phyloP scores from a whole-genome alignment of 2,329 filamentous ascomycete genomes.

The Fusarium nematophilum region DNA sequence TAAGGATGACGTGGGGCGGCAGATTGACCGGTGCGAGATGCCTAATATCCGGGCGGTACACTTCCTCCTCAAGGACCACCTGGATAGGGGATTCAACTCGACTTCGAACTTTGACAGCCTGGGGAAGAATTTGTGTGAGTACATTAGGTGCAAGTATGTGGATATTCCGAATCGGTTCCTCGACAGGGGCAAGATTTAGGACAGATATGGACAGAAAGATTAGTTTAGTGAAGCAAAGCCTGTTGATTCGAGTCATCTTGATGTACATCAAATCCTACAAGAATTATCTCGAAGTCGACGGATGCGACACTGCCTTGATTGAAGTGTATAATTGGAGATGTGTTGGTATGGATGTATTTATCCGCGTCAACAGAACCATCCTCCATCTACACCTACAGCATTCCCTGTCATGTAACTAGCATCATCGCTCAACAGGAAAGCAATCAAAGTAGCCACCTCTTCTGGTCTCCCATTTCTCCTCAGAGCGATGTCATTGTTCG shows the following conservation, averaged over 20 bases:
- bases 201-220: too few species aligned
- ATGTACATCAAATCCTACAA: too few species aligned
- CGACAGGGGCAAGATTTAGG: constrained; percentile 49
- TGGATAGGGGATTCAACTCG: constrained; percentile 53
- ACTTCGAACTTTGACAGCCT: constrained; percentile 51
- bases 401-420: constrained; percentile 43
- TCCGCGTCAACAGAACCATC: constrained; percentile 46
- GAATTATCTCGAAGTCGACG: too few species aligned
- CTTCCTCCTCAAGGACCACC: constrained; percentile 58
- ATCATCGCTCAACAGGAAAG: constrained; percentile 45
- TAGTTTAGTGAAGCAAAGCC: too few species aligned
- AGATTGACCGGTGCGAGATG: constrained; percentile 58
- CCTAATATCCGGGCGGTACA: constrained; percentile 49
- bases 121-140: constrained; percentile 58
- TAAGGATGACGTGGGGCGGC: constrained; percentile 48
- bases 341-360: too few species aligned
- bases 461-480: constrained; percentile 39
- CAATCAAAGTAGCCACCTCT: constrained; percentile 44
- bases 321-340: too few species aligned
- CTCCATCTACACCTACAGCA: constrained; percentile 42
- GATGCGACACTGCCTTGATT: too few species aligned
- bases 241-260: too few species aligned
- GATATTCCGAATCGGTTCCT: constrained; percentile 56
- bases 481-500: constrained; percentile 29
- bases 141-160: constrained; percentile 54